Evolutionary conservation across 2,329 filamentous ascomycete genomes (phyloP), one percentile per base, ranked within the genome.

Genomic region (Penicillium psychrosexuale): DNA sequence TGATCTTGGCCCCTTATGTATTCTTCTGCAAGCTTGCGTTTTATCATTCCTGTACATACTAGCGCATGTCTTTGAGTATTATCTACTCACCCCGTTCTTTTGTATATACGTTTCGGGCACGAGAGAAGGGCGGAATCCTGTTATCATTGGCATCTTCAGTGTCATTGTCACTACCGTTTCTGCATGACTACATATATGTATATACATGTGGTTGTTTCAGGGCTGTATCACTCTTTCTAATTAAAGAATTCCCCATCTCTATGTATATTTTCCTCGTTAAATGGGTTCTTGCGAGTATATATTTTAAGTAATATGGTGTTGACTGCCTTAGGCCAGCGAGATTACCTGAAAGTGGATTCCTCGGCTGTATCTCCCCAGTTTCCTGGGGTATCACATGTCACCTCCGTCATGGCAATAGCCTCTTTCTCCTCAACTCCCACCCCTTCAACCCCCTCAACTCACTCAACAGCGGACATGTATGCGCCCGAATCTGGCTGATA

Each of bases 381-480:
- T 51, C 38, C 61, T 56, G 62, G 62, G 61, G 61, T 62, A 62
- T 65, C 61, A 64, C 63, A 64, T 65, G 61, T 51, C 47, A 48
- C 49, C 46, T 56, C 53, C 54, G 51, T 56, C 60, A 57, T 51
- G 37, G 33, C 51, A 22, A 53, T 47, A 31, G 27, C 39, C 37
- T 34, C 34, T 44, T 42, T 36, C 42, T 40, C 39, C 53, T 46
- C 45, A 27, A 40, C 38, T 27, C 15, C 47, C 8, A 47, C 24
- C 19, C 46, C 33, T 8, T 37, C 17, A 15, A 44, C 40, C 17
- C 24, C 37, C n/a, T 42, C 31, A n/a, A 34, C 31, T 24, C 36
- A n/a, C 22, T 30, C 19, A 30, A 43, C 33, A 22, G 52, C 48
- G 61, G 61, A 57, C 56, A 65, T 61, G 61, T 56, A 45, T 52